Evolutionary conservation across 192 early-diverging fungal genomes (phyloP).

Genomic region (Entophlyctis luteolus): DNA sequence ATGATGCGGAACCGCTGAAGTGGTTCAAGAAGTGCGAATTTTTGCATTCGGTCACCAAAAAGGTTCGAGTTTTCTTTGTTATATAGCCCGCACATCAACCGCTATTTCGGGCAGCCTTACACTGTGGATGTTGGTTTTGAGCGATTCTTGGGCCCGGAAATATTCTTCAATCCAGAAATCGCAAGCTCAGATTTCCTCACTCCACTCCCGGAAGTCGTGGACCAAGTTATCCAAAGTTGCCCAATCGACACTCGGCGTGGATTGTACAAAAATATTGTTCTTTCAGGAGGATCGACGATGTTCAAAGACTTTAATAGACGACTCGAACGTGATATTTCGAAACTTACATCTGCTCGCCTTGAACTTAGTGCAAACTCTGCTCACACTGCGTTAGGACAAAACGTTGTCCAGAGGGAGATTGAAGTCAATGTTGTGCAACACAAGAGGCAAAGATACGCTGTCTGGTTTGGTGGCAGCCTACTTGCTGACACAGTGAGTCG

Average conservation of each 20-base stretch:
- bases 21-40: slow-evolving; percentile 86
- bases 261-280: slow-evolving; percentile 98
- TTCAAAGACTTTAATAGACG: slow-evolving; percentile 95
- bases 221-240: slow-evolving; percentile 92
- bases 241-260: slow-evolving; percentile 96
- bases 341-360: slow-evolving; percentile 53
- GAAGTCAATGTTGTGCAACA: slow-evolving; percentile 97
- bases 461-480: slow-evolving; percentile 97
- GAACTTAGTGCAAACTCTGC: slow-evolving; percentile 34
- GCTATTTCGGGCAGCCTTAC: slow-evolving; percentile 61
- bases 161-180: slow-evolving; percentile 99
- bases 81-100: not conserved
- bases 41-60: slow-evolving; percentile 78
- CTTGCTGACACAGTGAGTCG: slow-evolving; percentile 77
- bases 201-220: slow-evolving; percentile 92
- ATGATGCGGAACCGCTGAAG: slow-evolving; percentile 82
- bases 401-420: slow-evolving; percentile 69
- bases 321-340: slow-evolving; percentile 91
- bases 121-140: slow-evolving; percentile 96
- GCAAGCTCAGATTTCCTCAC: slow-evolving; percentile 93
- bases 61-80: slow-evolving; percentile 44
- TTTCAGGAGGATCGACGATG: slow-evolving; percentile 99
- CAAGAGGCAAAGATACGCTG: slow-evolving; percentile 98
- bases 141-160: slow-evolving; percentile 97
- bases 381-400: slow-evolving; percentile 70